Conservation (phyloP, 2,329 filamentous ascomycete genomes). For the Aspergillus amoenus region DNA sequence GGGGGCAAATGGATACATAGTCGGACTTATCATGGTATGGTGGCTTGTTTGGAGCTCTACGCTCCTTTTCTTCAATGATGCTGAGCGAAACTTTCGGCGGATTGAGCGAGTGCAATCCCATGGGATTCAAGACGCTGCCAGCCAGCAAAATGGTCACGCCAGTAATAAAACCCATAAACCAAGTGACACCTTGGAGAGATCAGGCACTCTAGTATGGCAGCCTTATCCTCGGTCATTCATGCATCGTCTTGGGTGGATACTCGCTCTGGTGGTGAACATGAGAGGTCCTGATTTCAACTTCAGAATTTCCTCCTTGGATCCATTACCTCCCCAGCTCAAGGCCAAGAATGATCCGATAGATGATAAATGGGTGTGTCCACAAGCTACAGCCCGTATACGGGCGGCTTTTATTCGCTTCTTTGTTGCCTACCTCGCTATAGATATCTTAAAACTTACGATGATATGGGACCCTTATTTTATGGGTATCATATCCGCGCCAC, state of each 20-base stretch:
- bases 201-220: conserved; percentile 51
- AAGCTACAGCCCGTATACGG: conserved; percentile 48
- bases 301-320: conserved; percentile 49
- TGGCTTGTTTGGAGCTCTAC: conserved; percentile 54
- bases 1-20: conserved; percentile 53
- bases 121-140: neutral
- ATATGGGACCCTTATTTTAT: conserved; percentile 78
- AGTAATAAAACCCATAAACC: neutral
- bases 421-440: conserved; percentile 65
- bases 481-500: conserved; percentile 51
- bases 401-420: conserved; percentile 49
- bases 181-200: neutral
- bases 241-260: conserved; percentile 58
- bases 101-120: conserved; percentile 47
- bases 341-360: neutral
- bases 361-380: conserved; percentile 30
- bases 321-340: conserved; percentile 30
- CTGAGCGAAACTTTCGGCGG: conserved; percentile 55
- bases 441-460: conserved; percentile 67
- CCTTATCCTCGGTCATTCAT: conserved; percentile 50
- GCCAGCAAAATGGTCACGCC: neutral
- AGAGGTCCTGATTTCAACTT: conserved; percentile 63
- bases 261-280: conserved; percentile 58
- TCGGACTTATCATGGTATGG: conserved; percentile 57
- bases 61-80: conserved; percentile 57